Conservation (phyloP, 2,329 filamentous ascomycete species). For the Colletotrichum sp. region DNA sequence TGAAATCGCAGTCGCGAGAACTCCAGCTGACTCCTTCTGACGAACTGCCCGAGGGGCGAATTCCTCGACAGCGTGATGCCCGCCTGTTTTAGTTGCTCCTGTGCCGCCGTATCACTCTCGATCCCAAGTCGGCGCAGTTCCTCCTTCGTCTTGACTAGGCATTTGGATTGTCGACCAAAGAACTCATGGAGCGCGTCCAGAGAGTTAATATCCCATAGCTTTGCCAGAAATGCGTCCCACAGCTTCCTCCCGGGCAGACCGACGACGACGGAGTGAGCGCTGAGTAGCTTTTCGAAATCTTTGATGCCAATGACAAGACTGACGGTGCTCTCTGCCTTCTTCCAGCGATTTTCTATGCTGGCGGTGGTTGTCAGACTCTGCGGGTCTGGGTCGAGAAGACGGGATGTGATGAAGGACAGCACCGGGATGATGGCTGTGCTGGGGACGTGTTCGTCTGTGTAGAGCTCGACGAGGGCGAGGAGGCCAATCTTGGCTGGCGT, state of each 20-base stretch:
- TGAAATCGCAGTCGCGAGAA: constrained; percentile 82
- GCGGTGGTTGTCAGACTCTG: constrained; percentile 30
- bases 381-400: constrained; percentile 60
- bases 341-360: constrained; percentile 43
- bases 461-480: constrained; percentile 80
- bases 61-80: constrained; percentile 69
- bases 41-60: constrained; percentile 82
- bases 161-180: constrained; percentile 62
- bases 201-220: constrained; percentile 83
- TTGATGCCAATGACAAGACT: constrained; percentile 58
- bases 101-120: constrained; percentile 43
- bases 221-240: constrained; percentile 84
- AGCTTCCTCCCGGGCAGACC: constrained; percentile 76
- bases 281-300: constrained; percentile 64
- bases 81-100: constrained; percentile 33
- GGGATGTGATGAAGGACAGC: constrained; percentile 78
- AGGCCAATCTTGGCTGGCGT: constrained; percentile 89
- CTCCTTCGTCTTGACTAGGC: constrained; percentile 67
- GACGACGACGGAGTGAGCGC: constrained; percentile 53
- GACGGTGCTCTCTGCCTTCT: constrained; percentile 52
- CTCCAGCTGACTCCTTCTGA: constrained; percentile 78
- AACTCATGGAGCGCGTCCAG: constrained; percentile 81
- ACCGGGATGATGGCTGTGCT: constrained; percentile 74
- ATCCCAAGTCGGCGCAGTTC: constrained; percentile 60
- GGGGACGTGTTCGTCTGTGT: constrained; percentile 73